These are phyloP conservation scores for Penicillium sp. DNA, from an alignment of 2,329 filamentous ascomycete species.

Conservation along the genomic window DNA sequence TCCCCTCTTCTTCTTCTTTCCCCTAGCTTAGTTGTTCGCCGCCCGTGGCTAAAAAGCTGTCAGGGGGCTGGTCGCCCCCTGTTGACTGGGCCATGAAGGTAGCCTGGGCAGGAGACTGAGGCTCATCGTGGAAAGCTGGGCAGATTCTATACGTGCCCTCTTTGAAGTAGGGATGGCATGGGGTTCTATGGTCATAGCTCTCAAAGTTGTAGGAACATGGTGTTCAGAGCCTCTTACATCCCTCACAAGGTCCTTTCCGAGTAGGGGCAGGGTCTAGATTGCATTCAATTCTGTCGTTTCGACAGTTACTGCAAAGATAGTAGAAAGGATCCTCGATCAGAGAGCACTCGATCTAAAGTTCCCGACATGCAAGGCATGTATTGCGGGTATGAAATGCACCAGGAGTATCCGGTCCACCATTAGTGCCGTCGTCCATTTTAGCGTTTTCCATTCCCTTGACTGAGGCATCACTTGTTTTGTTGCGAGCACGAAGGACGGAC, in stretches of 20 bases:
- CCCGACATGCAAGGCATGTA: conserved; percentile 33
- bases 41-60: no score
- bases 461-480: not conserved
- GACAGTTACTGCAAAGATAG: conserved; percentile 39
- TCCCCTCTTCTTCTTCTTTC: no score
- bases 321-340: conserved; percentile 30
- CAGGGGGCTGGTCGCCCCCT: no score
- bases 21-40: no score
- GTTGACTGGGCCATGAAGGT: no score
- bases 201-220: conserved; percentile 34
- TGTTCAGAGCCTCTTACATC: conserved; percentile 24
- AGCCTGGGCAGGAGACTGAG: no score
- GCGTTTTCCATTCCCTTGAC: not conserved
- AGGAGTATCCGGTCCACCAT: not conserved
- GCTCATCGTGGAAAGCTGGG: no score
- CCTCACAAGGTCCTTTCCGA: conserved; percentile 34
- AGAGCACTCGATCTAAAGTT: conserved; percentile 29
- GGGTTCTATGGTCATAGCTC: conserved; percentile 22
- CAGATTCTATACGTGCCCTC: no score
- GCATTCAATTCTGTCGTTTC: conserved; percentile 31
- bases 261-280: conserved; percentile 31
- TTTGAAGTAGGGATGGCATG: conserved; percentile 21
- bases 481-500: not conserved
- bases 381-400: conserved; percentile 8
- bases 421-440: not conserved